Evolutionary conservation across 352 stramenopile genomes (phyloP).

Genomic region (Phytophthora brassicae): DNA sequence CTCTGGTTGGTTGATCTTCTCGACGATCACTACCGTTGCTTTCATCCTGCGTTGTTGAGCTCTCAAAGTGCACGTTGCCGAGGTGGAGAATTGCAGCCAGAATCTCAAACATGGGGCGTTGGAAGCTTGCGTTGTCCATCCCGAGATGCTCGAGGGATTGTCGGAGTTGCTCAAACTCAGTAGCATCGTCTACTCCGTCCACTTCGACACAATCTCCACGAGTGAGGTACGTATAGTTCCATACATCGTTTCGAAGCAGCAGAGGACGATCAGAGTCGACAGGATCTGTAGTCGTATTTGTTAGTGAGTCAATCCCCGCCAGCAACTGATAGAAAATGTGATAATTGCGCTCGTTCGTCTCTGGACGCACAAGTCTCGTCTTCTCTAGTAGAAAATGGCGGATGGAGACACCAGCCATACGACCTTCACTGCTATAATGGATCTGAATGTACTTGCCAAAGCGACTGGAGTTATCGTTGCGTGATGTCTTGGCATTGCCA

Average conservation of each 20-base stretch:
- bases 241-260: conserved; percentile 44
- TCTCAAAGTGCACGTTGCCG: conserved; percentile 69
- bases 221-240: conserved; percentile 77
- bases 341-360: conserved; percentile 79
- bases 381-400: conserved; percentile 84
- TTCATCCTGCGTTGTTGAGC: conserved; percentile 6
- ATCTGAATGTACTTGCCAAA: conserved; percentile 93
- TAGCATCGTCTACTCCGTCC: conserved; percentile 68
- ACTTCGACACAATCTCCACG: conserved; percentile 77
- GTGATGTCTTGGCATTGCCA: conserved; percentile 81
- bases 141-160: conserved; percentile 66
- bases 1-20: conserved; percentile 39
- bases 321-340: conserved; percentile 85
- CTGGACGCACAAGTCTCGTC: conserved; percentile 66
- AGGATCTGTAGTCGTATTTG: conserved; percentile 10
- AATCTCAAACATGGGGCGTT: conserved; percentile 71
- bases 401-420: conserved; percentile 77
- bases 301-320: conserved; percentile 43
- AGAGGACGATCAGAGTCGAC: conserved; percentile 27
- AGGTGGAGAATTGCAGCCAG: conserved; percentile 72
- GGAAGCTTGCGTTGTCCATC: conserved; percentile 64
- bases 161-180: conserved; percentile 71
- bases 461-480: conserved; percentile 90
- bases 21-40: conserved; percentile 10
- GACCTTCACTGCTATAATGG: conserved; percentile 70